phyloP scores from a whole-genome alignment of 768 basidiomycete genomes.

The Amanita thiersii region DNA sequence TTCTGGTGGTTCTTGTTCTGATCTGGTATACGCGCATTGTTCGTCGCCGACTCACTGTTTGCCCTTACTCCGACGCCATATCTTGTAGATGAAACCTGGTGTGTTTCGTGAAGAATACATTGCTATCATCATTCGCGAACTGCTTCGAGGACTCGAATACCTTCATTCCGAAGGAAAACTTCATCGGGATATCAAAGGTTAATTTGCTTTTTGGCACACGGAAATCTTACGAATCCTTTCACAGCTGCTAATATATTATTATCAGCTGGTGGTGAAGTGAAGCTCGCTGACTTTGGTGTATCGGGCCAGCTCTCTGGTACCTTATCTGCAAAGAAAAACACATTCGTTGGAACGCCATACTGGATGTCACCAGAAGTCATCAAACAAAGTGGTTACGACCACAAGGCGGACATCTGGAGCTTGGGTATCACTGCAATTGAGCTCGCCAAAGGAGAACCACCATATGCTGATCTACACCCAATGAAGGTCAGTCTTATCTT shows the following conservation, averaged over 20 bases:
- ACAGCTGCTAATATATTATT: conserved; percentile 91
- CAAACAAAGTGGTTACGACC: conserved; percentile 98
- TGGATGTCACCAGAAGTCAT: conserved; percentile 99
- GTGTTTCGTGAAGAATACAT: conserved; percentile 98
- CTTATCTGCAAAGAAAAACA: conserved; percentile 93
- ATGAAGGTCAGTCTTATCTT: conserved; percentile 74
- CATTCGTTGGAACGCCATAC: conserved; percentile 95
- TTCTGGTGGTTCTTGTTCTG: conserved; percentile 95
- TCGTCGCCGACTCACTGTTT: conserved; percentile 10
- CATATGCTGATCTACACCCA: conserved; percentile 96
- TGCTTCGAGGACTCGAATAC: conserved; percentile 89
- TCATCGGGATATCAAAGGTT: conserved; percentile 99
- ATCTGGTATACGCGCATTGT: conserved; percentile 51
- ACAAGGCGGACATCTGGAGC: conserved; percentile 99
- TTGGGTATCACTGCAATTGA: conserved; percentile 97
- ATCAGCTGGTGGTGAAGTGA: conserved; percentile 90
- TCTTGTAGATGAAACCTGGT: conserved; percentile 89
- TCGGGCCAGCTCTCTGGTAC: conserved; percentile 95
- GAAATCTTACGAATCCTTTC: conserved; percentile 7
- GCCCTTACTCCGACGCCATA: too few species aligned
- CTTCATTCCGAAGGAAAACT: conserved; percentile 94
- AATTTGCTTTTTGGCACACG: conserved; percentile 9
- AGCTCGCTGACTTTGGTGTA: conserved; percentile 97
- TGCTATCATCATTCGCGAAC: conserved; percentile 90
- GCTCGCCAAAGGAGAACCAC: conserved; percentile 94